Conservation (phyloP, 805 yeast species). For the Ogataea nakhonphanomensis region DNA sequence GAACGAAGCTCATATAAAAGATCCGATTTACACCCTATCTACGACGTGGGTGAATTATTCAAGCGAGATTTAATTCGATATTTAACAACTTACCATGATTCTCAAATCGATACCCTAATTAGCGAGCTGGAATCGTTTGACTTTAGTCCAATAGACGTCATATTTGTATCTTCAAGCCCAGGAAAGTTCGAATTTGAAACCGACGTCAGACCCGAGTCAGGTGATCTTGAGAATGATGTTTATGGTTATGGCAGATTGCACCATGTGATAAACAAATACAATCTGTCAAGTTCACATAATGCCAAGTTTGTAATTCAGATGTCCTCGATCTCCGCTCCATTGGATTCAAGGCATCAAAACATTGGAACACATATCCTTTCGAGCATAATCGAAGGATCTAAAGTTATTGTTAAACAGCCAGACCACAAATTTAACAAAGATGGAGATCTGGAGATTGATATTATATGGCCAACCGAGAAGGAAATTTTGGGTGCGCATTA, state of each 20-base stretch:
- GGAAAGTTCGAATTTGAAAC: constrained; percentile 31
- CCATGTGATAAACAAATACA: constrained; percentile 37
- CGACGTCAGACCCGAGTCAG: constrained; percentile 9
- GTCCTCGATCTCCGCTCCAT: constrained; percentile 50
- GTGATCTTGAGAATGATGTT: constrained; percentile 4
- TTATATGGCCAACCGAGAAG: constrained; percentile 34
- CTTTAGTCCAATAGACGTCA: constrained; percentile 46
- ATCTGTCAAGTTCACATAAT: constrained; percentile 21
- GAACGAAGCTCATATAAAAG: constrained; percentile 3
- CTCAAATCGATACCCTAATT: constrained; percentile 29
- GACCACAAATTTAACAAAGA: constrained; percentile 13
- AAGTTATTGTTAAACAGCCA: constrained; percentile 19
- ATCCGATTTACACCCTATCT: constrained; percentile 3
- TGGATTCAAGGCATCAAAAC: constrained; percentile 32
- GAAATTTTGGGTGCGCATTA: constrained; percentile 24
- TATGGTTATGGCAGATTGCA: constrained; percentile 49
- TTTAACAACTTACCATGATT: constrained; percentile 40
- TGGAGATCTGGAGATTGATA: constrained; percentile 23
- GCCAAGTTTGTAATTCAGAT: constrained; percentile 42
- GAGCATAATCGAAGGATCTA: constrained; percentile 39
- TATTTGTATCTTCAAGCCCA: constrained; percentile 56
- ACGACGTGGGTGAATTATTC: constrained; percentile 35
- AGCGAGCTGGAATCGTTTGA: constrained; percentile 35
- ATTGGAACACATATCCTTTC: constrained; percentile 46
- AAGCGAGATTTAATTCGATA: constrained; percentile 43